Base-by-base conservation (phyloP, 2,329 filamentous ascomycete species). In the Aspergillus viridinutans region DNA sequence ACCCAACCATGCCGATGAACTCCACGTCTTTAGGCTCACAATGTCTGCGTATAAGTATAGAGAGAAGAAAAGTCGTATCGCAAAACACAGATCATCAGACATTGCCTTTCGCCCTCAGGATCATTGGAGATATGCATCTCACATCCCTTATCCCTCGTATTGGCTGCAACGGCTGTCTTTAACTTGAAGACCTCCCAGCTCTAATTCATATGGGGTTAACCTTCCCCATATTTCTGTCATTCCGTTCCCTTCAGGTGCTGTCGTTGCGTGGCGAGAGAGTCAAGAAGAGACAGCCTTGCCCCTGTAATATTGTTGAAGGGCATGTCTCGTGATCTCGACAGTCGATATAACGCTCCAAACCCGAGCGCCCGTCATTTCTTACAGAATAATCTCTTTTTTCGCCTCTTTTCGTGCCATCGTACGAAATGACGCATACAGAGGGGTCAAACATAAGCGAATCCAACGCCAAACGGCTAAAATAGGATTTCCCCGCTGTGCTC, bases 401-500 rank as follows among this genome's bases (percentile, higher is more conserved):
- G 20, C n/a, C 8, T 47, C 21, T 47, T 21, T 45, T 14, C 10
- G 7, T 47, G 20, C 10, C 23, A 17, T 47, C 43, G 43, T 23
- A 47, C 43, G 14, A 25, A 23, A 21, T 10, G 43, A 47, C 43
- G 43, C 43, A 26, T 14, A 26, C 23, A 26, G 43, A 49, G 52
- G 38, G 21, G 42, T 56, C 29, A 52, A 55, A 50, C 20, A 54
- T 51, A 57, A 29, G 52, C 55, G 29, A 25, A 48, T 47, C 43
- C 32, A 9, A 9, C 21, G 23, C 20, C n/a, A n/a, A n/a, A 49
- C 28, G 35, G 51, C 81, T 76, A 91, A 64, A 90, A 81, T 35
- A 93, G 74, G 42, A 89, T 82, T 72, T 94, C 90, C 17, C 88
- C 90, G 57, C 86, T 80, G 63, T 88, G 89, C 78, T 96, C 92